Base-by-base conservation (phyloP, 305 asterid species). In the Striga hermonthica region DNA sequence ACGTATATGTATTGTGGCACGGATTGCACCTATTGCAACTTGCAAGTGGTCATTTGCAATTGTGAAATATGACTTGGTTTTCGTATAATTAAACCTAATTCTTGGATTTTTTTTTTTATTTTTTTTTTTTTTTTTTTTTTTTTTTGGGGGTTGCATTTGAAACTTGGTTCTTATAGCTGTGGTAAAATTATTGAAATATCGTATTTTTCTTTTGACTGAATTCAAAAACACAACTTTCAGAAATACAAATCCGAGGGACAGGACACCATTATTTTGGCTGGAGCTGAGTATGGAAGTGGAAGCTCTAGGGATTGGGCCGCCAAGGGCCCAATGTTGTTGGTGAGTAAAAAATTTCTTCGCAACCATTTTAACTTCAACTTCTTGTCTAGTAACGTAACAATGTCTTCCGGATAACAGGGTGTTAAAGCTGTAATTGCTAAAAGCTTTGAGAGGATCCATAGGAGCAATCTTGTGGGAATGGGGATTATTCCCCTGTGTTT, bases 231-330 rank as follows among this genome's bases (percentile, higher is more conserved):
- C 61, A 58, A 72, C 64, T 68, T 69, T 40, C 87, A 89, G 96
- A 91, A 78, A 78, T 91, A 89, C 86, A 91, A 81, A 78, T 69
- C 95, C 63, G 88, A 86, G 50, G 96, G 92, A 9, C 82, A 80
- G 69, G 89, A 58, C 80, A 91, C 98, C n/a, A 76, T 91, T 65
- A 78, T 89, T 66, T 84, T 91, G 92, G 98, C 98, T 47, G 98
- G 96, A 74, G 98, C 96, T 6, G 96, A 91, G 83, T 91, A 91
- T 68, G 98, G 98, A 80, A 91, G 98, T 75, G 98, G 98, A 71
- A 89, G 98, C 80, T 91, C 98, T 35, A 82, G 96, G 52, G 98
- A 91, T 77, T 91, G 96, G 98, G 98, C 98, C 22, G 98, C 98
- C 61, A 91, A 88, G 78, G 96, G 98, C 44, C 98, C 98, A 10